phyloP scores from a whole-genome alignment of 2,329 filamentous ascomycete species.

The Beauveria bassiana region DNA sequence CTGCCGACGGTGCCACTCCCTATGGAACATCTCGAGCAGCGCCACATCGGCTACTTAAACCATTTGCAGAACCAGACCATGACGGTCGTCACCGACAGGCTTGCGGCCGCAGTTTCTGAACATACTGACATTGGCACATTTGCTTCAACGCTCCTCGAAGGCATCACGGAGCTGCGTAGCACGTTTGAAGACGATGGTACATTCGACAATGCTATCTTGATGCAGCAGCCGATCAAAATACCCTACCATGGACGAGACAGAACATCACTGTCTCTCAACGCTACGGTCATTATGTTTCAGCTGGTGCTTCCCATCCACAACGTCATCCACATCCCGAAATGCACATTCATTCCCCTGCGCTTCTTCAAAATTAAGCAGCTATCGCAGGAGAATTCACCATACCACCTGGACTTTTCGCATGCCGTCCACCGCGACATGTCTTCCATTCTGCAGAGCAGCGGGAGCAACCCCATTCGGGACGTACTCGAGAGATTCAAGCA shows the following conservation, averaged over 20 bases:
- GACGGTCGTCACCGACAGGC: conserved; percentile 17
- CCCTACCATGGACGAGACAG: conserved; percentile 26
- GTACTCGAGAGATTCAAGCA: not conserved
- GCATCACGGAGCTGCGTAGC: conserved; percentile 32
- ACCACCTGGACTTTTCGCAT: conserved; percentile 52
- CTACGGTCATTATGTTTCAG: conserved; percentile 45
- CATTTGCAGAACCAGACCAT: conserved; percentile 40
- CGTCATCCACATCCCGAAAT: conserved; percentile 40
- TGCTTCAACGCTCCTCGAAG: conserved; percentile 34
- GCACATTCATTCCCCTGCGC: conserved; percentile 52
- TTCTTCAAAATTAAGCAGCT: conserved; percentile 63
- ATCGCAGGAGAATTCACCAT: conserved; percentile 44
- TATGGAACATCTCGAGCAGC: conserved; percentile 42
- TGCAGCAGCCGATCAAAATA: conserved; percentile 33
- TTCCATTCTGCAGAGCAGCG: conserved; percentile 31
- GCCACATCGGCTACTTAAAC: conserved; percentile 47
- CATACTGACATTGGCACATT: conserved; percentile 26
- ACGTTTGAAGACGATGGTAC: conserved; percentile 34
- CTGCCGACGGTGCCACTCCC: conserved; percentile 53
- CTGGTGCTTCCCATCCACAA: conserved; percentile 55
- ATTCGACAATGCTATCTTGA: conserved; percentile 39
- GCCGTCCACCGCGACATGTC: conserved; percentile 55
- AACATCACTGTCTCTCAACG: conserved; percentile 7
- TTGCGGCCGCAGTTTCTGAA: not conserved
- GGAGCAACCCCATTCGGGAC: not conserved